A percentile compares a stretch with the other conserved stretches of the same genome.
Evolutionary conservation across 139 green algal genomes (phyloP).

Genomic region (Raphidocelis subcapitata): DNA sequence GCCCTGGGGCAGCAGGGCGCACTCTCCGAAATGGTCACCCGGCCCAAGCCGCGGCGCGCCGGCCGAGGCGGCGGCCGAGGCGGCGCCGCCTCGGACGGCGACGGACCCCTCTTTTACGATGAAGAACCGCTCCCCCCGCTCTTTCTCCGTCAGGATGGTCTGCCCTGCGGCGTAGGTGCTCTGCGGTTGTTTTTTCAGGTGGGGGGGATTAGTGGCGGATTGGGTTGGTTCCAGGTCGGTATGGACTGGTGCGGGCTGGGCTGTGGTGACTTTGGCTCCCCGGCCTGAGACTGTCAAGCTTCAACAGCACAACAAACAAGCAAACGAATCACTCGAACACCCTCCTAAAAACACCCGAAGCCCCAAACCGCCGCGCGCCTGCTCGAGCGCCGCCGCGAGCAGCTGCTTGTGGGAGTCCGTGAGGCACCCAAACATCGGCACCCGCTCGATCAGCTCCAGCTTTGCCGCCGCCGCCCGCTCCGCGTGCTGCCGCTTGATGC

Average conservation of each 20-base stretch:
- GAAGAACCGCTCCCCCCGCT: slow-evolving; percentile 49
- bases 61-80: neutral
- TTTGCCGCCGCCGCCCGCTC: slow-evolving; percentile 28
- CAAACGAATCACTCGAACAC: too few species aligned
- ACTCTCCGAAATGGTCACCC: slow-evolving; percentile 78
- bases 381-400: slow-evolving; percentile 79
- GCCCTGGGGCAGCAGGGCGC: slow-evolving; percentile 60
- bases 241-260: too few species aligned
- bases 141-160: slow-evolving; percentile 2
- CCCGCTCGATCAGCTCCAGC: slow-evolving; percentile 59
- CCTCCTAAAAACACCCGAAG: too few species aligned
- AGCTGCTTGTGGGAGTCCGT: slow-evolving; percentile 61
- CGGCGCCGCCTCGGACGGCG: too few species aligned
- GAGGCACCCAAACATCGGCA: slow-evolving; percentile 74
- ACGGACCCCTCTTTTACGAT: slow-evolving; percentile 67
- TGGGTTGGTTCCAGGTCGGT: too few species aligned
- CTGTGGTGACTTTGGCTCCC: too few species aligned
- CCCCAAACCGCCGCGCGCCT: slow-evolving; percentile 33
- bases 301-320: too few species aligned
- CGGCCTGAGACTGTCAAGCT: too few species aligned
- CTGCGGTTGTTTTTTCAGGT: slow-evolving; percentile 2
- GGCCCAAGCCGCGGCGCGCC: slow-evolving; percentile 32
- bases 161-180: neutral
- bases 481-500: slow-evolving; percentile 75
- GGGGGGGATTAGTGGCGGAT: too few species aligned